These are phyloP conservation scores for Calamus simplicifolius DNA, from an alignment of 176 grass and related monocot species.

Conservation along the genomic window DNA sequence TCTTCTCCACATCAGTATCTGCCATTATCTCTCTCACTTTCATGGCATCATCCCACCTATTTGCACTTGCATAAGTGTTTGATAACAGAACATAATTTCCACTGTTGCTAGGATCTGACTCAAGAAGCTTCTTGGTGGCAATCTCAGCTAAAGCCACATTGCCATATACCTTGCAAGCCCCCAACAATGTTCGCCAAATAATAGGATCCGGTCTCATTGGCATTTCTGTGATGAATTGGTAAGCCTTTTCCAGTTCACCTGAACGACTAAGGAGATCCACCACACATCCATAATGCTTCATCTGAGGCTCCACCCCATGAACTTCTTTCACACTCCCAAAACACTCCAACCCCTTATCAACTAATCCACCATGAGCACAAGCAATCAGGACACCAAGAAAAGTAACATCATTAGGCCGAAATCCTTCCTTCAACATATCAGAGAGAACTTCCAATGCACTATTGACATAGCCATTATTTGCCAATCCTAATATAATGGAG, in stretches of 20 bases:
- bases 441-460: constrained; percentile 21
- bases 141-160: constrained; percentile 37
- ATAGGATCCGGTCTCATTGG: constrained; percentile 29
- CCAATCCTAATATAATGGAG: constrained; percentile 30
- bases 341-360: constrained; percentile 32
- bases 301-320: constrained; percentile 30
- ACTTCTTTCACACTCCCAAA: constrained; percentile 39
- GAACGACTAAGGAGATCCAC: constrained; percentile 40
- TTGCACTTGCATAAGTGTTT: constrained; percentile 34
- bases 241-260: constrained; percentile 26
- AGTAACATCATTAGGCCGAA: constrained; percentile 29
- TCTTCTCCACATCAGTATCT: constrained; percentile 23
- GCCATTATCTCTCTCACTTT: constrained; percentile 27
- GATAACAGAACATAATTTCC: constrained; percentile 29
- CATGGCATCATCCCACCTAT: constrained; percentile 34
- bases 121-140: constrained; percentile 26
- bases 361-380: constrained; percentile 23
- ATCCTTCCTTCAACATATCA: constrained; percentile 30
- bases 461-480: constrained; percentile 28
- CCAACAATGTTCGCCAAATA: constrained; percentile 49
- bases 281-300: constrained; percentile 49
- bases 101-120: constrained; percentile 29
- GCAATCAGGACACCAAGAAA: constrained; percentile 42
- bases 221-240: constrained; percentile 35
- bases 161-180: constrained; percentile 29